Percentiles rank a stretch among this genome's conserved stretches.
Evolutionary conservation across 2,329 filamentous ascomycete species (phyloP).

Genomic region (Massarina eburnea): DNA sequence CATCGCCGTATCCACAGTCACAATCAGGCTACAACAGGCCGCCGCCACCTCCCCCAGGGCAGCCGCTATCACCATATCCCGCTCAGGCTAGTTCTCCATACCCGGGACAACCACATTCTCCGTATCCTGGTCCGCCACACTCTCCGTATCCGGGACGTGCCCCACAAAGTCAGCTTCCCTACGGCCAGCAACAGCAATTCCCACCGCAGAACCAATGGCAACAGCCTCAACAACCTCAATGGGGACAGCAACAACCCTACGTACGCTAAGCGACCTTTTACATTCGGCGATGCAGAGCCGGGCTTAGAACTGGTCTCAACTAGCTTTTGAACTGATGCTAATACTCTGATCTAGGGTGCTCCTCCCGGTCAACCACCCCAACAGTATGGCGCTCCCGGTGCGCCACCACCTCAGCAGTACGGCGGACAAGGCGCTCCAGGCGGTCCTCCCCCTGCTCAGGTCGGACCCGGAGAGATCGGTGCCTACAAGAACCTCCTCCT

Average conservation of each 20-base stretch:
- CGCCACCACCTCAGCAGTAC: conserved; percentile 7
- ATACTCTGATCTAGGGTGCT: conserved; percentile 18
- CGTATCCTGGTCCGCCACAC: conserved; percentile 11
- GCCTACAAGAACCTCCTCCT: conserved; percentile 61
- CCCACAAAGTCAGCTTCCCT: conserved; percentile 20
- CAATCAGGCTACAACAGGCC: conserved; percentile 39
- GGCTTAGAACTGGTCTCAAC: background rate
- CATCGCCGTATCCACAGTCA: conserved; percentile 41
- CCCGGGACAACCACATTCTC: conserved; percentile 23
- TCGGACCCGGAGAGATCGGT: conserved; percentile 53
- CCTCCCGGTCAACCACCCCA: conserved; percentile 11
- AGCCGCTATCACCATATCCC: conserved; percentile 24
- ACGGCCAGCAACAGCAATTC: conserved; percentile 13
- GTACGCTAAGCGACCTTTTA: conserved; percentile 18
- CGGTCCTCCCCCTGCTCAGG: conserved; percentile 38
- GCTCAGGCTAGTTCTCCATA: conserved; percentile 20
- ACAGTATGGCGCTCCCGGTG: conserved; percentile 8
- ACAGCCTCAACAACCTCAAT: conserved; percentile 23
- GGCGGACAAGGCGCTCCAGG: conserved; percentile 7
- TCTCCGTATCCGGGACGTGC: conserved; percentile 22
- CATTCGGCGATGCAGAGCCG: conserved; percentile 20
- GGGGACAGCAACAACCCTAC: conserved; percentile 26
- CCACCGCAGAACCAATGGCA: conserved; percentile 23
- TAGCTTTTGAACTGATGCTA: conserved; percentile 9
- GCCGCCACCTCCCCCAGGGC: conserved; percentile 34